Base-by-base conservation (phyloP, 352 stramenopile species). In the Phytophthora vignae region DNA sequence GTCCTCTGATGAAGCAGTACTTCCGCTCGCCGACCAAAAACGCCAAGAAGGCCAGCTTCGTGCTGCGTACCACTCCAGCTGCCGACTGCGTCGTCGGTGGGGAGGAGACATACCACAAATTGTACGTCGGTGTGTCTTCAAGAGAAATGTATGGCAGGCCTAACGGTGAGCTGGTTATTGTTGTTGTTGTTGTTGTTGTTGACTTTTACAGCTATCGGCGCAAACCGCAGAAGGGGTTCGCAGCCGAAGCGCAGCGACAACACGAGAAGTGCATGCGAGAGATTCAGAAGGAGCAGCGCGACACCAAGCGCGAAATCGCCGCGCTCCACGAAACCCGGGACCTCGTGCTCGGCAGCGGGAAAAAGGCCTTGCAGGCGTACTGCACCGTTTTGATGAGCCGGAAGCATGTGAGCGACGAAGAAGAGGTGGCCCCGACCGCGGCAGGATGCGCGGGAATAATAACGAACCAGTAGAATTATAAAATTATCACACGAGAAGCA, bases 81-180 rank as follows among this genome's bases (percentile, higher is more conserved):
- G 72, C 81, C 14, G 78, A 88, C 31, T 96, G 90, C 64, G 67
- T 81, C 10, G 90, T 93, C 11, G 90, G 90, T 7, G 90, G 90
- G 8, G 84, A 94, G 55, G 90, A 92, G 42, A 96, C 89, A n/a
- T 95, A 85, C 58, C 82, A 86, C 71, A 90, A 90, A 67, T 81
- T 78, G 85, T 94, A 81, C 27, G 27, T 29, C 6, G 38, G 81
- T 79, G 12, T 21, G 19, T 66, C 50, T 12, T 27, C 27, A 19
- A 57, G 7, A 29, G n/a, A 9, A 55, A n/a, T 21, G 15, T 25
- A 50, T 46, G 14, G 4, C 38, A 46, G 8, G 14, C 17, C 38
- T 50, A 50, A 22, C 44, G 27, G 27, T 29, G 27, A 29, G 27
- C 27, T 29, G 27, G 4, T 29, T 29, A 6, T 29, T 48, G 40